Percentiles rank a stretch among this genome's conserved stretches.
Conservation (phyloP, 768 basidiomycete genomes). For the Kwoniella bestiolae region DNA sequence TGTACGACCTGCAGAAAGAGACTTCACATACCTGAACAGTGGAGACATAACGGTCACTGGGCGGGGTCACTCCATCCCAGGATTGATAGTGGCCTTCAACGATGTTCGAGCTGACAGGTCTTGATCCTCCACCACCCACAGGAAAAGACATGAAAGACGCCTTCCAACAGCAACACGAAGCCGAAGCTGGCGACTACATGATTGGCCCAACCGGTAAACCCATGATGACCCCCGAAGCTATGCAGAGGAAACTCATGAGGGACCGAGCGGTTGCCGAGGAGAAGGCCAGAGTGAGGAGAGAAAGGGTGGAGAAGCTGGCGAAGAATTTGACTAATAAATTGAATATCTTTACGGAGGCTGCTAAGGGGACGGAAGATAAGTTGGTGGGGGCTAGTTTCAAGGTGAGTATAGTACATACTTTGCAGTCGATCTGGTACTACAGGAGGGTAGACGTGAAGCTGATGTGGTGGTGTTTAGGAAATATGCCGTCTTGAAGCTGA, state of each 20-base stretch:
- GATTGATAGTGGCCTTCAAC: too few species aligned
- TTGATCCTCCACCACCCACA: constrained; percentile 1
- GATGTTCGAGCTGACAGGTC: not conserved
- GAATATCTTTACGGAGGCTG: constrained; percentile 55
- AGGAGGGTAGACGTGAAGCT: not conserved
- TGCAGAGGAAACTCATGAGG: constrained; percentile 44
- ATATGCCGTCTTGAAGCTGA: constrained; percentile 56
- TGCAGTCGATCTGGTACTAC: not conserved
- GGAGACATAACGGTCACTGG: too few species aligned
- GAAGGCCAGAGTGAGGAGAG: constrained; percentile 46
- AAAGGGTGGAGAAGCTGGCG: constrained; percentile 54
- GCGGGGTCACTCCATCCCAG: too few species aligned
- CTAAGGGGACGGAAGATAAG: constrained; percentile 49
- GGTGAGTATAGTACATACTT: constrained; percentile 26
- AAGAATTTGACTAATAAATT: constrained; percentile 54
- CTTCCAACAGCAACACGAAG: constrained; percentile 53
- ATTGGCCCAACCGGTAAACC: constrained; percentile 48
- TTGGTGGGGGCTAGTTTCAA: constrained; percentile 54
- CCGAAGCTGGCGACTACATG: constrained; percentile 40
- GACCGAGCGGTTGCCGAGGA: constrained; percentile 44
- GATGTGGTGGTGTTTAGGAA: constrained; percentile 27
- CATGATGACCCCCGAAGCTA: constrained; percentile 51
- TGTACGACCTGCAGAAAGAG: too few species aligned
- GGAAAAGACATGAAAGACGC: constrained; percentile 58
- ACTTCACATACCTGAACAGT: too few species aligned